Base-by-base conservation (phyloP, 1,139 yeast species). In the Suzukiozyma palmioleophila region DNA sequence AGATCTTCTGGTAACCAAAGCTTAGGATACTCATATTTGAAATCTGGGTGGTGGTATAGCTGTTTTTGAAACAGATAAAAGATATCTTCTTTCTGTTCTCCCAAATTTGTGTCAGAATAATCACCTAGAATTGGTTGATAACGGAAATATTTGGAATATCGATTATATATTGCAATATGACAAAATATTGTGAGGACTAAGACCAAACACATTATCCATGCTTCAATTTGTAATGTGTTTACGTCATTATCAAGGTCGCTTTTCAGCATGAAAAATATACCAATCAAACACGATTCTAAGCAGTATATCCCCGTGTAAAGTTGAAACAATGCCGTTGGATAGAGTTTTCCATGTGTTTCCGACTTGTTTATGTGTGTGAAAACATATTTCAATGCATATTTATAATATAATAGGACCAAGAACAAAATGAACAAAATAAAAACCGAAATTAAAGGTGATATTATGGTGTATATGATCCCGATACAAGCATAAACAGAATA, bases 231-330 rank as follows among this genome's bases (percentile, higher is more conserved):
- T 55, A 66, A 50, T 1, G 65, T n/a, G 62, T 35, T 49, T 52
- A 1, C 53, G n/a, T n/a, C n/a, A n/a, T n/a, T 52, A 14, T 69
- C 78, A 3, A 60, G 41, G 26, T 64, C 62, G 48, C 78, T 68
- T 45, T 67, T 67, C 53, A 81, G 81, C 14, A 83, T 60, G 32
- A 84, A 76, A 53, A 85, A 83, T 13, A 85, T 61, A 0, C 96
- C 96, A 32, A 86, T 70, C 50, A 89, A 60, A 49, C 90, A 84
- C 30, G 83, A 67, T 50, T 89, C 95, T 54, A 86, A 69, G 51
- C 88, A 84, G 54, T 89, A 88, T 1, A 89, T 59, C 0, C 97
- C 97, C 1, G 84, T 69, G 53, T 83, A 85, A 33, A 87, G 60
- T 44, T 88, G 95, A 42, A 83, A 70, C 18, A 89, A 58, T 0